phyloP scores from a whole-genome alignment of 1,284 basidiomycete genomes.

The Cutaneotrichosporon sp. region DNA sequence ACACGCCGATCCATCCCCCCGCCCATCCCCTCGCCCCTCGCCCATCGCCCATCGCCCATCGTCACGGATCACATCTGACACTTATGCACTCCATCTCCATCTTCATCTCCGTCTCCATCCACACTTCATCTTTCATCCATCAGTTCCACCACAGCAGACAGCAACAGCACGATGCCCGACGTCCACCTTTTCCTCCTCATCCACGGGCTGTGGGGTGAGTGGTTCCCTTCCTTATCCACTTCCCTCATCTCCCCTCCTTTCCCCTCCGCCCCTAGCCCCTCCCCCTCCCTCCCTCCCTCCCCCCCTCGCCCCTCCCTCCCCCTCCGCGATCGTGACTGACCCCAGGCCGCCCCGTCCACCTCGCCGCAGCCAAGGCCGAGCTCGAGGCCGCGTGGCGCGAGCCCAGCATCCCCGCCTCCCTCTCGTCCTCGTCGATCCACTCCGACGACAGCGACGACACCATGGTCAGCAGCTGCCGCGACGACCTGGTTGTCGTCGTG shows the following conservation, averaged over 20 bases:
- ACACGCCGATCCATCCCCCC: too few relatives aligned
- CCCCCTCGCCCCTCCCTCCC: neutral
- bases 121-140: too few relatives aligned
- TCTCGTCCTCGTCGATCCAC: too few relatives aligned
- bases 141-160: too few relatives aligned
- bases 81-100: too few relatives aligned
- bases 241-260: too few relatives aligned
- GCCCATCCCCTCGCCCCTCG: too few relatives aligned
- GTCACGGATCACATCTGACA: too few relatives aligned
- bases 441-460: conserved; percentile 8
- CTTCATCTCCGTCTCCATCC: too few relatives aligned
- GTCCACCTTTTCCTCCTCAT: conserved; percentile 52
- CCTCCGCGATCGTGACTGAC: neutral
- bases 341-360: conserved; percentile 43
- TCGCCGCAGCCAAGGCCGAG: conserved; percentile 42
- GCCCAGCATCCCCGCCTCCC: neutral
- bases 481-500: conserved; percentile 44
- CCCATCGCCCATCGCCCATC: too few relatives aligned
- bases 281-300: neutral
- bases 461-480: neutral
- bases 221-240: too few relatives aligned
- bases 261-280: too few relatives aligned
- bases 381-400: conserved; percentile 31
- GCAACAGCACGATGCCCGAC: conserved; percentile 19
- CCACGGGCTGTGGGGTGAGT: conserved; percentile 52